Evolutionary conservation across 2,329 filamentous ascomycete species (phyloP), one percentile per base, ranked within the genome.

Genomic region (Tolypocladium inflatum): DNA sequence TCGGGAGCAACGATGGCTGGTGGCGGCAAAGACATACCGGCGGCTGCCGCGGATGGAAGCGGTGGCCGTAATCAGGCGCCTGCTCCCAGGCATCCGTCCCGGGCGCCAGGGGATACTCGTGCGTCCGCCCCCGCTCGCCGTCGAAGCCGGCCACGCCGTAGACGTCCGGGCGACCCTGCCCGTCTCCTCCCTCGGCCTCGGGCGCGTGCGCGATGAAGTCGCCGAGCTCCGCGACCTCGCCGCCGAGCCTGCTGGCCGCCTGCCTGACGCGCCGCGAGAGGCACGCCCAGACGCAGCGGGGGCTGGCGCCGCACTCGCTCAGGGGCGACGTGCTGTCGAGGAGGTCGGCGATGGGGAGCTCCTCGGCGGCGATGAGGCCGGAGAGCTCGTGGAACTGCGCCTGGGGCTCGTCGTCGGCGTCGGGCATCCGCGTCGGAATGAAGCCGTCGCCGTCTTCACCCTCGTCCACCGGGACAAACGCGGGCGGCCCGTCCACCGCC

Each of bases 381-480:
- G 76, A 68, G 45, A 81, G 69, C 55, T 80, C 76, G 17, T 70
- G 70, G n/a, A 80, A 62, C 57, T 80, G 72, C 13, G 71, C 66
- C 26, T 77, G 71, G 3, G 79, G 62, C 48, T 70, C 68, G 54
- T 65, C 63, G n/a, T 69, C 66, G 15, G 59, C 55, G 19, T 63
- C 62, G 54, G 60, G n/a, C 23, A 48, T 17, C 43, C 8, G 43
- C 6, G 43, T 2, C 4, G 13, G 42, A 13, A 2, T 26, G 21
- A 15, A 45, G 11, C 3, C 42, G 11, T 26, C 21, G 15, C 4
- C 21, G 15, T 26, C 4, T 19, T 19, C 15, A 19, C 6, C 45
- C 8, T 43, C n/a, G n/a, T 41, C 39, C 39, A 41, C 39, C 39
- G 19, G 17, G 39, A n/a, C 13, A n/a, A n/a, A n/a, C 39, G 4